Evolutionary conservation across 1,284 basidiomycete genomes (phyloP), one percentile per base, ranked within the genome.

Genomic region (Trametes versicolor): DNA sequence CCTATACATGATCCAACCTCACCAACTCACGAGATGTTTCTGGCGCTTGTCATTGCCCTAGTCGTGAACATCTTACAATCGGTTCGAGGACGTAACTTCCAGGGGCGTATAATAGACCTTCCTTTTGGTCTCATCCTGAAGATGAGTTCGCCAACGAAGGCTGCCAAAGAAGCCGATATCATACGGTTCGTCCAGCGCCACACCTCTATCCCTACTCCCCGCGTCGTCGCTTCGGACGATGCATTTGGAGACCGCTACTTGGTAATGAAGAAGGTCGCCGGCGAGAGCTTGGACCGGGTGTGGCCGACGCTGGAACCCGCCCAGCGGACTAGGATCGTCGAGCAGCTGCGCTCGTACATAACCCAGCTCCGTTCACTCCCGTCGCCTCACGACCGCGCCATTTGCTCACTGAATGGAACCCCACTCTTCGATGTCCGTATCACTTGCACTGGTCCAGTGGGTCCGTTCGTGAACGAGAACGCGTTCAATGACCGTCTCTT

Each of bases 401-500:
- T 63, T 29, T 63, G 50, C 45, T 36, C n/a, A 7, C 27, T 63
- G 15, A 2, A n/a, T 23, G 36, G 37, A 1, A 29, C 10, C 12
- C 12, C 62, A 9, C 34, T 58, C 10, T 17, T 17, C 4, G 62
- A 63, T 27, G 19, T 36, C 41, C 55, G 62, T 9, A 32, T 63
- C 52, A 34, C 55, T 21, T 15, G 25, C 3, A n/a, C 19, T 17
- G 50, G 36, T 7, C 39, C 57, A 3, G 27, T 58, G 1, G 62
- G 62, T 5, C 62, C 62, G 7, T 63, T 58, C 15, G 9, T 32
- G 29, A 32, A 58, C 34, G 55, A 58, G 27, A 29, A 12, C 27
- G 56, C 55, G 6, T 58, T 63, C 49, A 63, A 63, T 21, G 55
- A 53, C 13, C 41, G 50, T 19, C 39, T 63, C 6, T 23, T 52